Conservation (phyloP, 2,329 filamentous ascomycete genomes). For the Fusarium fracticaudum region DNA sequence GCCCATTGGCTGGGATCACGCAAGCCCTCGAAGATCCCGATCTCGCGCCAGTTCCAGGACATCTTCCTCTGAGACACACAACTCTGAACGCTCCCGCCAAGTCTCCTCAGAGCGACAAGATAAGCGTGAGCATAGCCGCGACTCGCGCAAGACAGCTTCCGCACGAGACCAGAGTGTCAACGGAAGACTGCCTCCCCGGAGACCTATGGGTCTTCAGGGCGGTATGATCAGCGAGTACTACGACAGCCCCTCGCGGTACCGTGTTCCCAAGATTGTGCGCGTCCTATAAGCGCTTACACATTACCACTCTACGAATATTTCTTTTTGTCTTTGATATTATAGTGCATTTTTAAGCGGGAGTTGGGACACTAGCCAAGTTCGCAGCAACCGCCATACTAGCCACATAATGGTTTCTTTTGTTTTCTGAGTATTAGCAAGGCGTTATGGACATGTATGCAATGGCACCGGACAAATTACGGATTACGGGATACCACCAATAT, state of each 20-base stretch:
- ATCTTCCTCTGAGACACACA: conserved; percentile 25
- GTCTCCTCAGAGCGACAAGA: conserved; percentile 24
- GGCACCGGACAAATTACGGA: conserved; percentile 24
- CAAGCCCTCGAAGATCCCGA: conserved; percentile 16
- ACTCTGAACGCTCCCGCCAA: conserved; percentile 28
- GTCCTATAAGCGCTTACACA: conserved; percentile 15
- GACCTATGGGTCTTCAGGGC: conserved; percentile 22
- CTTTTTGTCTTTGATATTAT: background rate
- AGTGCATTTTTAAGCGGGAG: conserved; percentile 9
- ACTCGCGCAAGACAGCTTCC: conserved; percentile 18
- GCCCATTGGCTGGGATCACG: conserved; percentile 20
- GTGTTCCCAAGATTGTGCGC: conserved; percentile 35
- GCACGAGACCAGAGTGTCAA: conserved; percentile 19
- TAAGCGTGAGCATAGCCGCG: conserved; percentile 25
- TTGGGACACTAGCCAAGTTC: conserved; percentile 7
- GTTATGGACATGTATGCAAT: conserved; percentile 23
- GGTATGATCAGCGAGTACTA: conserved; percentile 38
- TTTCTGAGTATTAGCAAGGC: conserved; percentile 31
- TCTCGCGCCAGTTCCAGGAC: conserved; percentile 31
- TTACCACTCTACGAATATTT: conserved; percentile 7
- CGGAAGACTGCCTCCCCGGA: conserved; percentile 10
- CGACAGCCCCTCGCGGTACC: conserved; percentile 36
- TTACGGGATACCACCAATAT: conserved; percentile 25
- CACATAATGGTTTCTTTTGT: background rate
- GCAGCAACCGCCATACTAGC: conserved; percentile 24